Evolutionary conservation across 148 eudicot species (phyloP).

Genomic region (Polygonum aviculare): DNA sequence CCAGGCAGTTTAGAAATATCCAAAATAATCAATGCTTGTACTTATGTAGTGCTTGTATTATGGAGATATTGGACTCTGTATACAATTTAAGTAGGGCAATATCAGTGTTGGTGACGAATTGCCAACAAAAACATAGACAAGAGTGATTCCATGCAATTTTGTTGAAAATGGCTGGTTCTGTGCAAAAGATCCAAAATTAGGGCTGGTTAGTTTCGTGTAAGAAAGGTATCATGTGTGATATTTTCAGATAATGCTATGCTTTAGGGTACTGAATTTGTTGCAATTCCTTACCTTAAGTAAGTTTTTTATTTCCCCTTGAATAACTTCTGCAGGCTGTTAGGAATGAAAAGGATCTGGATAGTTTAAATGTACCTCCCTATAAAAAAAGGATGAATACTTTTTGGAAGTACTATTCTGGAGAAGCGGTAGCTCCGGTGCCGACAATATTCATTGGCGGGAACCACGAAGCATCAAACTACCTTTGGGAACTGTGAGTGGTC

Average conservation of each 20-base stretch:
- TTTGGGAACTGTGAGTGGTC: slow-evolving; percentile 90
- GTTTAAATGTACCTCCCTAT: slow-evolving; percentile 65
- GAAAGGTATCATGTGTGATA: not conserved
- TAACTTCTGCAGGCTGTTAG: slow-evolving; percentile 72
- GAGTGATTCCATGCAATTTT: not conserved
- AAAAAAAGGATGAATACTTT: slow-evolving; percentile 76
- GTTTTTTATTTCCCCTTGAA: not conserved
- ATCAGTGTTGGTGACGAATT: not conserved
- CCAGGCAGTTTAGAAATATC: not conserved
- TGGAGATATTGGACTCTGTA: not conserved
- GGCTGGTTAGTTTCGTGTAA: not conserved
- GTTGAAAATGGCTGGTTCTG: not conserved
- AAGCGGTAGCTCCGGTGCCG: slow-evolving; percentile 88
- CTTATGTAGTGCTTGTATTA: not conserved
- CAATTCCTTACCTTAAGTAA: not conserved
- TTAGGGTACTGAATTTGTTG: not conserved
- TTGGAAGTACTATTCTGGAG: slow-evolving; percentile 95
- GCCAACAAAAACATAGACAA: not conserved
- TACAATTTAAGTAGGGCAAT: not conserved
- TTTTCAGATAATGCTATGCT: not conserved
- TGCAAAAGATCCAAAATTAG: not conserved
- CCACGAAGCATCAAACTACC: slow-evolving; percentile 95
- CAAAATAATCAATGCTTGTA: not conserved
- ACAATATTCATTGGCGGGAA: slow-evolving; percentile 96
- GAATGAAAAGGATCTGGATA: slow-evolving; percentile 76